These are phyloP conservation scores for Cystobasidium sp. DNA, from an alignment of 1,284 basidiomycete genomes.

Conservation along the genomic window DNA sequence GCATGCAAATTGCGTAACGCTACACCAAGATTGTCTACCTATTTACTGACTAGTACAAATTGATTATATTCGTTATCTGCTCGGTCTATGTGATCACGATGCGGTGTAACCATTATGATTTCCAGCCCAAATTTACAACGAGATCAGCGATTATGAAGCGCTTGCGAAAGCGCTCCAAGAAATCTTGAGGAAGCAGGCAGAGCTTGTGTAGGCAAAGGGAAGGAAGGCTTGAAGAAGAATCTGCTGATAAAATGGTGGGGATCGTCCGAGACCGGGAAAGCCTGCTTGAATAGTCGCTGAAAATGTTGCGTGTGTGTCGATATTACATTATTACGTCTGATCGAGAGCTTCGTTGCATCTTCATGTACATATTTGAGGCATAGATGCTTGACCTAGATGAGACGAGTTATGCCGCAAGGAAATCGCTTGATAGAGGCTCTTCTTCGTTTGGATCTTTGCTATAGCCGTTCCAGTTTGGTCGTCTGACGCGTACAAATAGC, in stretches of 20 bases:
- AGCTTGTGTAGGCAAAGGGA: not conserved
- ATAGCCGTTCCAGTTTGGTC: constrained; percentile 40
- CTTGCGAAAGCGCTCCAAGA: constrained; percentile 53
- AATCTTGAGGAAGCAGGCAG: constrained; percentile 49
- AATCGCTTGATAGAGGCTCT: constrained; percentile 14
- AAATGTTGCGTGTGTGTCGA: too few species aligned
- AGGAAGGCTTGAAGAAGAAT: not conserved
- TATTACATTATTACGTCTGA: too few species aligned
- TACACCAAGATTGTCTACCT: not conserved
- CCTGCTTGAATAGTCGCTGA: too few species aligned
- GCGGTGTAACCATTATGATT: constrained; percentile 11
- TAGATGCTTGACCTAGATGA: not conserved
- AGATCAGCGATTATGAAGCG: constrained; percentile 57
- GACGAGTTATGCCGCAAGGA: not conserved
- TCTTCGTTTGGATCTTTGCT: constrained; percentile 11
- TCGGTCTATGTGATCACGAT: not conserved
- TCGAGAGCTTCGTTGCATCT: too few species aligned
- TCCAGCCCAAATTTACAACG: constrained; percentile 47
- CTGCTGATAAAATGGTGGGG: not conserved
- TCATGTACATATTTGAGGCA: not conserved
- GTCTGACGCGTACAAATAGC: constrained; percentile 25
- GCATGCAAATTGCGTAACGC: not conserved
- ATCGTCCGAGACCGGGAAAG: not conserved
- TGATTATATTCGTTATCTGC: constrained; percentile 21
- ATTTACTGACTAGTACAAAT: not conserved